Percentiles rank a stretch among this genome's conserved stretches.
These are phyloP conservation scores for Rusavskia elegans DNA, from an alignment of 495 filamentous ascomycete species.

Conservation along the genomic window DNA sequence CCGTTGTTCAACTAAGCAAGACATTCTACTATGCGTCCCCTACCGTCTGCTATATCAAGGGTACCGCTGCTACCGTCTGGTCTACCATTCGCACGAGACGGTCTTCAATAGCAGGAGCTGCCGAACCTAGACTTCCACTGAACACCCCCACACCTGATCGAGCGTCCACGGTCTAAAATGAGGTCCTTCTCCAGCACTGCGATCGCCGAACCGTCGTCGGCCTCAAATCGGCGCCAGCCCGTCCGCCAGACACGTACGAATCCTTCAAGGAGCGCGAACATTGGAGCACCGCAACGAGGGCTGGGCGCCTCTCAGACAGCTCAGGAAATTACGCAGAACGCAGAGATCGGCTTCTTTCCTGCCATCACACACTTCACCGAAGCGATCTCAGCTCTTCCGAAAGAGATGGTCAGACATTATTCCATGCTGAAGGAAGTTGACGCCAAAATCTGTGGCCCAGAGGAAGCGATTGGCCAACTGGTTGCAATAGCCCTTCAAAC, in stretches of 20 bases:
- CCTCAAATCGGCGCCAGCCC: conserved; percentile 33
- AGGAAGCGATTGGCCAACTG: conserved; percentile 48
- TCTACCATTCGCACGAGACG: too few species aligned
- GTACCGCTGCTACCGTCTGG: too few species aligned
- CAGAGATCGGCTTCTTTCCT: conserved; percentile 58
- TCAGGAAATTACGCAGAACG: conserved; percentile 1
- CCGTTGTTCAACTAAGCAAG: too few species aligned
- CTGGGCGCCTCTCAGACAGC: conserved; percentile 19
- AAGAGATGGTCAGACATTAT: conserved; percentile 88
- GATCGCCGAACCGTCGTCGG: conserved; percentile 6
- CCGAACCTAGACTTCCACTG: too few species aligned
- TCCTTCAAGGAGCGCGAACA: conserved; percentile 42
- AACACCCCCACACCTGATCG: too few species aligned
- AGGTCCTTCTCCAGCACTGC: conserved; percentile 9
- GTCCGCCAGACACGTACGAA: conserved; percentile 45
- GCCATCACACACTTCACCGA: conserved; percentile 91
- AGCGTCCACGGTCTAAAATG: conserved; percentile 1
- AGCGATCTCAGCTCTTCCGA: conserved; percentile 78
- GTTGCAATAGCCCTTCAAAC: conserved; percentile 49
- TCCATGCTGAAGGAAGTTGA: conserved; percentile 93
- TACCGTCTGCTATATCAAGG: too few species aligned
- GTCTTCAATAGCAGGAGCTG: too few species aligned
- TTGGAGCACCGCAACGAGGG: conserved; percentile 24
- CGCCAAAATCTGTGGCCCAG: conserved; percentile 55
- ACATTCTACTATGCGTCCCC: too few species aligned